Evolutionary conservation across 163 green algal species (phyloP).

Genomic region (Chlamydomonas reinhardtii): DNA sequence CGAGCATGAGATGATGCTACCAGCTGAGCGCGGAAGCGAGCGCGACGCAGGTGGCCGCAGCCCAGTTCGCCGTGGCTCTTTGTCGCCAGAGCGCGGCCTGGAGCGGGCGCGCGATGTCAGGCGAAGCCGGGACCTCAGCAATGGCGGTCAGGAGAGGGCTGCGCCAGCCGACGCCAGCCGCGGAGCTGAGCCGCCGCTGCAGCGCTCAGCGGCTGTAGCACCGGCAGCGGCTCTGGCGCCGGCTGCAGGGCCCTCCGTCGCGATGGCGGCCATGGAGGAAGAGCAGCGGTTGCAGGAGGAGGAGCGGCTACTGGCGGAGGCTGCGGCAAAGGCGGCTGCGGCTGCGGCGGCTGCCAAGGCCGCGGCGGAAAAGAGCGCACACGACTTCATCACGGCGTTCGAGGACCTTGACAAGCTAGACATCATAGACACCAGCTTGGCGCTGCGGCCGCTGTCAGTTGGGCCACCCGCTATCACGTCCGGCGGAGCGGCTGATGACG

Average conservation of each 20-base stretch:
- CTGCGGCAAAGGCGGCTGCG: not conserved
- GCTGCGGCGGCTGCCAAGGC: not conserved
- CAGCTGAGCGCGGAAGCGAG: not conserved
- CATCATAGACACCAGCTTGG: slow-evolving; percentile 20
- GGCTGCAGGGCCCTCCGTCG: not conserved
- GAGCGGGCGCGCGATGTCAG: too few species aligned
- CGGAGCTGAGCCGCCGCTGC: too few species aligned
- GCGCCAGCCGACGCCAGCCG: too few species aligned
- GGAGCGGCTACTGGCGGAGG: slow-evolving; percentile 9
- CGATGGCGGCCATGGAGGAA: not conserved
- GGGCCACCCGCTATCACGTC: not conserved
- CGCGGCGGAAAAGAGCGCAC: slow-evolving; percentile 33
- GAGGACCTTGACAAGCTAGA: slow-evolving; percentile 45
- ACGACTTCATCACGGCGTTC: slow-evolving; percentile 51
- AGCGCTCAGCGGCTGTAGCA: too few species aligned
- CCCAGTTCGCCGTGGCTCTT: too few species aligned
- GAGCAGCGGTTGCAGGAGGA: slow-evolving; percentile 20
- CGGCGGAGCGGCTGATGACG: not conserved
- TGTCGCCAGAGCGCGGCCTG: too few species aligned
- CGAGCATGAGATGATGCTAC: not conserved
- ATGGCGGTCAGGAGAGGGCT: too few species aligned
- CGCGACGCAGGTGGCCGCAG: too few species aligned
- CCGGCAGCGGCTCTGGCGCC: too few species aligned
- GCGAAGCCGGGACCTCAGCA: too few species aligned
- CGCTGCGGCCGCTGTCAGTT: too few species aligned